Evolutionary conservation across 1,284 basidiomycete species (phyloP), one percentile per base, ranked within the genome.

Genomic region (Rhodotorula sp.): DNA sequence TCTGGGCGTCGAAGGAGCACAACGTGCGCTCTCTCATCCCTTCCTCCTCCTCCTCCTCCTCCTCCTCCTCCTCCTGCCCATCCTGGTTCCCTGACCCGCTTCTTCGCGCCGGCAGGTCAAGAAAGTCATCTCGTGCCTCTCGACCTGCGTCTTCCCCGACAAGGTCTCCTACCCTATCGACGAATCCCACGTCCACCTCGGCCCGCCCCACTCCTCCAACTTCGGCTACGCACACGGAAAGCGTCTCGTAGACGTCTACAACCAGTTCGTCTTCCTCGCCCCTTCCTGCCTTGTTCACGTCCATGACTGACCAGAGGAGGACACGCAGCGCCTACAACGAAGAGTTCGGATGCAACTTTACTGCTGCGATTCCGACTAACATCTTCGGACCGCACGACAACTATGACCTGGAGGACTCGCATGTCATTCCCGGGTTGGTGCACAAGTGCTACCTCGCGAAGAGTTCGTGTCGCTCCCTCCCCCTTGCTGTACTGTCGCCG

Each of bases 211-310:
- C 78, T 84, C 88, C 68, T 90, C 89, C 76, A 94, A 94, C 84
- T 94, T 91, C 82, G 92, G 92, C 24, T 95, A 95, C 76, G 89
- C 92, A 2, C 89, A 94, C 76, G 91, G 91, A 47, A 95, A 95
- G 82, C 85, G 92, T n/a, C 85, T 94, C 83, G 91, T 95, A 5
- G 92, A 94, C 79, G 87, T 94, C 2, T 90, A 92, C 79, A 94
- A 94, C 78, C 91, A 89, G 91, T 93, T 72, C 88, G 78, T 32
- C 47, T 4, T 6, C 36, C 44, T 20, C 24, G n/a, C n/a, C 30
- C 48, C 29, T 47, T 27, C 27, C 48, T 56, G 30, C 9, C 48
- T 30, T 30, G 20, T 39, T 24, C 24, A 39, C 10, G 11, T 56
- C n/a, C 7, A 29, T n/a, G n/a, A 10, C 22, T 48, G 44, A 36